Base-by-base conservation (phyloP, 2,329 filamentous ascomycete genomes). In the Emmonsiellopsis sp. region DNA sequence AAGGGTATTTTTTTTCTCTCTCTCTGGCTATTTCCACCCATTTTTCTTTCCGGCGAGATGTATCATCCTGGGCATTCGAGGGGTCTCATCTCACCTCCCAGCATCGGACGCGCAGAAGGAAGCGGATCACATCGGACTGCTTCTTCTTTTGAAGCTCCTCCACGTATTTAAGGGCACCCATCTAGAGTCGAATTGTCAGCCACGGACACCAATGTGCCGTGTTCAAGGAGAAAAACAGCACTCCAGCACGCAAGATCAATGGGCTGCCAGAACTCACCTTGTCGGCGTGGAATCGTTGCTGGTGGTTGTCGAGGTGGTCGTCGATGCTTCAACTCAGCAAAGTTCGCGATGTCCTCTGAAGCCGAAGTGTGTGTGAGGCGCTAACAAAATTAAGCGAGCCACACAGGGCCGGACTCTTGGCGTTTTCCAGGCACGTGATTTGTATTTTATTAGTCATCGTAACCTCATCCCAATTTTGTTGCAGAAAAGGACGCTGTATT, bases 61-160 rank as follows among this genome's bases (percentile, higher is more conserved):
- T 37, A 45, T 54, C 47, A 50, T 51, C 38, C 45, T 38, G 20
- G 41, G 41, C 7, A 50, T 38, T 50, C 46, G 52, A 42, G 43
- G 46, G 46, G 67, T 72, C 73, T 76, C 73, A 77, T 92, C 89
- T 98, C 73, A 77, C 92, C 89, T 98, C 93, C 93, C 93, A 98
- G 91, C 93, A 98, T 81, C 93, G 91, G 75, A 95, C 90, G 78
- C 90, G 92, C 79, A 96, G 89, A 81, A 98, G 87, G 85, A 98
- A 98, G 82, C 91, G 91, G 82, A 97, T 89, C 75, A 98, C 87
- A 85, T 98, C 93, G 78, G 89, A 95, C 87, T 98, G 93, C 90
- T 98, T 98, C 89, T 95, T 96, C 90, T 98, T 97, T 79, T 96
- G 90, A 82, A 98, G 87, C 85, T 98, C 93, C 86, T 98, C 94